A percentile compares a stretch with the other conserved stretches of the same genome.
These are phyloP conservation scores for Trichomonas tenax DNA, from an alignment of 208 protist species.

Conservation along the genomic window DNA sequence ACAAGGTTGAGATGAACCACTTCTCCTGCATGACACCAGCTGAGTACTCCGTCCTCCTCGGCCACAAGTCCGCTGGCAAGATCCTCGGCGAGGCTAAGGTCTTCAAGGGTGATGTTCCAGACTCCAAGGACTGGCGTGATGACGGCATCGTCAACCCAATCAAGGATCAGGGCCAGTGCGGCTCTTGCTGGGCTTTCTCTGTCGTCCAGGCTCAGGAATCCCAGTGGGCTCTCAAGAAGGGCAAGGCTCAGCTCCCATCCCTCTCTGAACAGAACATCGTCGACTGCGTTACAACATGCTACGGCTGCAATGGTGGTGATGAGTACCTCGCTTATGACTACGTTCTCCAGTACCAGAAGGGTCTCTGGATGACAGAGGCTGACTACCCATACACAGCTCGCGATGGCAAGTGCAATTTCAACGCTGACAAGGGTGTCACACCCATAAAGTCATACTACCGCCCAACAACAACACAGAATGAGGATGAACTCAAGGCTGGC, in stretches of 20 bases:
- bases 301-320: constrained; percentile 26
- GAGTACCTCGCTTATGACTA: not conserved
- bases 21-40: not conserved
- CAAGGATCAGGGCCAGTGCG: constrained; percentile 51
- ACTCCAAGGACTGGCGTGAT: constrained; percentile 45
- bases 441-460: not conserved
- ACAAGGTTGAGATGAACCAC: not conserved
- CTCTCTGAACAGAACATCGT: constrained; percentile 29
- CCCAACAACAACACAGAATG: constrained; percentile 26
- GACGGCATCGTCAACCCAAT: constrained; percentile 41
- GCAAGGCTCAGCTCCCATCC: not conserved
- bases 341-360: not conserved
- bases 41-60: not conserved
- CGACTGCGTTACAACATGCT: constrained; percentile 26
- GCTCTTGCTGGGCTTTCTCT: constrained; percentile 46
- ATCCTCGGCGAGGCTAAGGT: not conserved
- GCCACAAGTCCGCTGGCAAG: not conserved
- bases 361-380: not conserved
- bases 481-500: constrained; percentile 18
- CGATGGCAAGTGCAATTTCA: not conserved
- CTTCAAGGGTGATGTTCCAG: constrained; percentile 18
- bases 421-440: not conserved
- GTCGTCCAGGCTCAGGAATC: constrained; percentile 41
- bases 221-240: not conserved
- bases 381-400: not conserved